phyloP scores from a whole-genome alignment of 2,329 filamentous ascomycete species.

The Mariannaea sp. region DNA sequence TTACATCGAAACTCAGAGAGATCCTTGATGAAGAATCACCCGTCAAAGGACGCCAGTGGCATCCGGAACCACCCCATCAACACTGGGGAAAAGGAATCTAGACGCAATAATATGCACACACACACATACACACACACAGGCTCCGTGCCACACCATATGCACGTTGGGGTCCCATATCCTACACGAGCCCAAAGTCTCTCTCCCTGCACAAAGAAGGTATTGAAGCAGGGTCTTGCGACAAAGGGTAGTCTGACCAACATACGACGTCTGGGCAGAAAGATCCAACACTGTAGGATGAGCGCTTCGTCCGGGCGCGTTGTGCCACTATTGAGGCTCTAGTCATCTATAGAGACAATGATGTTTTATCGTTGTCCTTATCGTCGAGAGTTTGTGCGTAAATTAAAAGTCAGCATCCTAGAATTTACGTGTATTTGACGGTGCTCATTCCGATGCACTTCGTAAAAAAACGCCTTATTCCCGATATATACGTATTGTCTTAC shows the following conservation, averaged over 20 bases:
- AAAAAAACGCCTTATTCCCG: no score
- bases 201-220: not conserved
- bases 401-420: no score
- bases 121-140: constrained; percentile 3
- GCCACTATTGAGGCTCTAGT: not conserved
- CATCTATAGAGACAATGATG: not conserved
- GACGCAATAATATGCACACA: no score
- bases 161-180: constrained; percentile 5
- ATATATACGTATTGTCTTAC: constrained; percentile 5
- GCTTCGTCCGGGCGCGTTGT: not conserved
- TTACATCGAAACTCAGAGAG: not conserved
- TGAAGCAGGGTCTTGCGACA: not conserved
- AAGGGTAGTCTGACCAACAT: constrained; percentile 2
- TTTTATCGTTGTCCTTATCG: not conserved
- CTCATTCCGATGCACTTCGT: no score
- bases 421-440: no score
- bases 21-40: not conserved
- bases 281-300: not conserved
- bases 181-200: constrained; percentile 5
- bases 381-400: not conserved
- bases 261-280: not conserved
- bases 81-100: constrained; percentile 6
- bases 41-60: not conserved
- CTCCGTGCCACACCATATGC: constrained; percentile 2
- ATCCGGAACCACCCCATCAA: constrained; percentile 9